Evolutionary conservation across 2,329 filamentous ascomycete species (phyloP).

Genomic region (Cladosporium sp.): DNA sequence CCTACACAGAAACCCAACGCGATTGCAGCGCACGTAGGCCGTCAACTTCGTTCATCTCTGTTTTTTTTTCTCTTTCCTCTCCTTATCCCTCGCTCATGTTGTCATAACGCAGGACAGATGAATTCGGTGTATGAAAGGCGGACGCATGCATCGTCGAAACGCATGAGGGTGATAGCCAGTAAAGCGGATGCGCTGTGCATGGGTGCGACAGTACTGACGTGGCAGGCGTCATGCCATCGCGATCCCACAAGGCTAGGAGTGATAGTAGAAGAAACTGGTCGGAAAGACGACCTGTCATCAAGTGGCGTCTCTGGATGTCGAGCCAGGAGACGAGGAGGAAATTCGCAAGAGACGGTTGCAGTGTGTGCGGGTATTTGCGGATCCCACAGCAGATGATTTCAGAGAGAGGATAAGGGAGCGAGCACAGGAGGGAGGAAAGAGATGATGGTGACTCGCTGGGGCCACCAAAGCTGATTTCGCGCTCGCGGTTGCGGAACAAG

Average conservation of each 20-base stretch:
- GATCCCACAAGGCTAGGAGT: neutral
- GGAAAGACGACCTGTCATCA: neutral
- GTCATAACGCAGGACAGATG: too few species aligned
- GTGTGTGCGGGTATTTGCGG: constrained; percentile 10
- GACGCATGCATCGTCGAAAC: too few species aligned
- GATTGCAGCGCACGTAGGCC: too few species aligned
- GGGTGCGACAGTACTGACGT: neutral
- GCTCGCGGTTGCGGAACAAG: constrained; percentile 6
- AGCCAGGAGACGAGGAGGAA: neutral
- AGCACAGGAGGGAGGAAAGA: neutral
- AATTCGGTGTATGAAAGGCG: too few species aligned
- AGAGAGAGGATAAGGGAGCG: neutral
- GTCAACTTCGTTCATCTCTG: too few species aligned
- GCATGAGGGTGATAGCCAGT: too few species aligned
- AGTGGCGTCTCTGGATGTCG: too few species aligned
- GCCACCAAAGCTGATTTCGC: neutral
- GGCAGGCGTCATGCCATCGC: neutral
- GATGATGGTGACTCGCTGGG: constrained; percentile 1
- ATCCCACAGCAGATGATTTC: neutral
- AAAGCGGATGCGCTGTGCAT: neutral
- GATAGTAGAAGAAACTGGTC: neutral
- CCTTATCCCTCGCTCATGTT: too few species aligned
- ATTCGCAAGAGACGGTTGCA: neutral
- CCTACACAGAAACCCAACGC: too few species aligned
- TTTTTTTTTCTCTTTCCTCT: too few species aligned